Evolutionary conservation across 257 asterid species (phyloP), one percentile per base, ranked within the genome.

Genomic region (Salvia miltiorrhiza): DNA sequence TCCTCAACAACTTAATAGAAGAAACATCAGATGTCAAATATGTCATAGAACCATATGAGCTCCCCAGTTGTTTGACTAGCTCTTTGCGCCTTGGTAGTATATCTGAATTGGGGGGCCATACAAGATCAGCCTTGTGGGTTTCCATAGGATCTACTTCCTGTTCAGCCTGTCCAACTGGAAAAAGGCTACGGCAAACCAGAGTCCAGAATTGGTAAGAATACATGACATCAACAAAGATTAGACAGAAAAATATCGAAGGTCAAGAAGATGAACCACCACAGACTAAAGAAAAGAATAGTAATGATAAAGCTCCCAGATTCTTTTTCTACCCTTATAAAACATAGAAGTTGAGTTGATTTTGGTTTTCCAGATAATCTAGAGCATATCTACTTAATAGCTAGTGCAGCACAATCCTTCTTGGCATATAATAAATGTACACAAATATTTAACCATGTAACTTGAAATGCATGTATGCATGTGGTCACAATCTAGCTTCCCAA

Each of bases 1-100:
- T 80, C 68, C 64, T 72, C 54, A 57, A 75, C 72, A 41, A 76
- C 89, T 78, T 86, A 73, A 94, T 83, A 80, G 92, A 83, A 50
- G 99, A 84, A 62, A 91, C 73, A 54, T 84, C 90, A 70, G 97
- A 91, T 66, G 83, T 59, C 91, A 87, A 35, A 60, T 28, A 32
- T 48, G 61, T 52, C 24, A 67, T 44, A 48, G 79, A 67, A 50
- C 77, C 79, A 70, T 16, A 32, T 20, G 87, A 79, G 77, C 82
- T 82, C 80, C 85, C 79, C 44, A 87, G 73, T 41, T 67, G 78
- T 56, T 74, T 72, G 43, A 85, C 80, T 35, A 77, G 66, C 37
- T 70, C 78, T 68, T 73, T 56, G 67, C 44, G 63, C 66, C 81
- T 80, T 70, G 78, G 72, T 69, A 32, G 47, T 67, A 76, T 72